These are phyloP conservation scores for Vigna unguiculata DNA, from an alignment of 306 rosid genomes.

Conservation along the genomic window DNA sequence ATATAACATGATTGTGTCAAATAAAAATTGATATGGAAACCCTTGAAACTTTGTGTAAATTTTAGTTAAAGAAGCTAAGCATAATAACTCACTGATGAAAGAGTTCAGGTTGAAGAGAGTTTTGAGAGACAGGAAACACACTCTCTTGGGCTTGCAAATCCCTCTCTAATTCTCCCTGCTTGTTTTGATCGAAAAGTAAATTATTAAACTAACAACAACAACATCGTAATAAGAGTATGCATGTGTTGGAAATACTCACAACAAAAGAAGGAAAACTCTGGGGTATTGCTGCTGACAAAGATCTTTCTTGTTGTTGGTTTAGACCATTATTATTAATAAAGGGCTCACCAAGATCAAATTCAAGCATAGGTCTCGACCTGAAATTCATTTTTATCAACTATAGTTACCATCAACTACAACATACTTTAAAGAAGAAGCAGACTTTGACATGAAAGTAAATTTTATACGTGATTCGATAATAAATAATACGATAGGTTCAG, in stretches of 20 bases:
- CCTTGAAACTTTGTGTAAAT: neutral
- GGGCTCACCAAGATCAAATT: neutral
- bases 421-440: too few species aligned
- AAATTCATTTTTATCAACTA: neutral
- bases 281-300: neutral
- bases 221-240: too few species aligned
- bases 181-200: neutral
- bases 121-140: neutral
- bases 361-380: neutral
- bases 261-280: neutral
- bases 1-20: neutral
- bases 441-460: too few species aligned
- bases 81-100: constrained; percentile 10
- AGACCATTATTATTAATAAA: neutral
- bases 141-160: neutral
- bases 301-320: neutral
- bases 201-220: constrained; percentile 5
- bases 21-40: neutral
- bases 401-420: neutral
- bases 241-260: constrained; percentile 12
- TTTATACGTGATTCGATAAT: too few species aligned
- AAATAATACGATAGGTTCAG: too few species aligned
- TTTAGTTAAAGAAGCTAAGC: neutral
- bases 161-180: constrained; percentile 19
- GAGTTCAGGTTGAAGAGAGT: neutral